Conservation (phyloP, 176 grass and related monocot species). For the Sorghum bicolor region DNA sequence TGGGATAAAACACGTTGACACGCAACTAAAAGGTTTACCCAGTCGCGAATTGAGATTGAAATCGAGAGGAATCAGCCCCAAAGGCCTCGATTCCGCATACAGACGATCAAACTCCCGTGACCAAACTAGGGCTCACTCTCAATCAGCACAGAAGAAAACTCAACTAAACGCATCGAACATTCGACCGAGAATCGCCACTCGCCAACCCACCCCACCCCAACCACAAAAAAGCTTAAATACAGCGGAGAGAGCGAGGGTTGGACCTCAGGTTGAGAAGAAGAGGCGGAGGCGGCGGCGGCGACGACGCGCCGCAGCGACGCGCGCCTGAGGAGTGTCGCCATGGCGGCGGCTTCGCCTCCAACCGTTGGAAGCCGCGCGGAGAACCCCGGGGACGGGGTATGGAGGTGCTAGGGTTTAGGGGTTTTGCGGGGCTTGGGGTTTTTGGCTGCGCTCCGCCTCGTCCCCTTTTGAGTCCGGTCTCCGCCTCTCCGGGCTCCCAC, state of each 20-base stretch:
- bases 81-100: neutral
- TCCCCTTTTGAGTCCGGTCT: constrained; percentile 15
- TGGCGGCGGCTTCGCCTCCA: constrained; percentile 14
- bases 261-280: constrained; percentile 29
- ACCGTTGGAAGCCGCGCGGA: constrained; percentile 1
- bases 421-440: constrained; percentile 16
- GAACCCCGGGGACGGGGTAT: neutral
- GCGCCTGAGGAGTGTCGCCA: constrained; percentile 72
- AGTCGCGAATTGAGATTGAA: neutral
- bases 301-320: constrained; percentile 47
- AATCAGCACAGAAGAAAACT: neutral
- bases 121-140: neutral
- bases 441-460: neutral
- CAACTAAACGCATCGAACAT: neutral
- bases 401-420: constrained; percentile 54
- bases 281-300: constrained; percentile 31
- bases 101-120: neutral
- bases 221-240: neutral
- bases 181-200: neutral
- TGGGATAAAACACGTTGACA: neutral
- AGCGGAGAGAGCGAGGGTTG: neutral
- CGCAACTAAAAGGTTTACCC: neutral
- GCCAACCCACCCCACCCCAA: no score
- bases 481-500: constrained; percentile 12
- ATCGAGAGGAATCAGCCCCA: neutral